Conservation (phyloP, 2,329 filamentous ascomycete species). For the Epichloe coenophiala region DNA sequence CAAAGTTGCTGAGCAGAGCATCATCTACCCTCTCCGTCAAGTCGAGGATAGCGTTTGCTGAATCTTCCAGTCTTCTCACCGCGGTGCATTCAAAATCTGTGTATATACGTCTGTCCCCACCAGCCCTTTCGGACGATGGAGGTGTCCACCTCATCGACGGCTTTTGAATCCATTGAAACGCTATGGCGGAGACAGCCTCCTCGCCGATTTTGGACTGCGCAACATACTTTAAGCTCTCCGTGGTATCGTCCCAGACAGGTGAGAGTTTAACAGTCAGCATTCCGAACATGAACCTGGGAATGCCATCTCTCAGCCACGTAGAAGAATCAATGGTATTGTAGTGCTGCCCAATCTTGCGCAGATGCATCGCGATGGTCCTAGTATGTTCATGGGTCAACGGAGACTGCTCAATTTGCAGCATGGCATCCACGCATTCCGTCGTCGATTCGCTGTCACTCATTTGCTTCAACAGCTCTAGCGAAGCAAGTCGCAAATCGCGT, state of each 20-base stretch:
- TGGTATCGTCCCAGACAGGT: conserved; percentile 77
- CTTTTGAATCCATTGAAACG: conserved; percentile 63
- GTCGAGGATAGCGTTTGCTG: conserved; percentile 37
- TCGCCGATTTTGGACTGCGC: conserved; percentile 59
- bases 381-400: conserved; percentile 64
- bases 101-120: conserved; percentile 25
- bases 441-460: conserved; percentile 26
- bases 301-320: conserved; percentile 54
- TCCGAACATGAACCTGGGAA: conserved; percentile 78
- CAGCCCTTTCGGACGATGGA: conserved; percentile 20
- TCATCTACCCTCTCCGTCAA: conserved; percentile 40
- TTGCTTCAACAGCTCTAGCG: conserved; percentile 56
- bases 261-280: conserved; percentile 75
- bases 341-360: conserved; percentile 58
- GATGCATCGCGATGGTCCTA: conserved; percentile 68
- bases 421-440: conserved; percentile 28
- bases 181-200: conserved; percentile 54
- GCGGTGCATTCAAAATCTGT: conserved; percentile 83
- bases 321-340: conserved; percentile 48
- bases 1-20: conserved; percentile 49
- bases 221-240: conserved; percentile 62
- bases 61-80: conserved; percentile 42
- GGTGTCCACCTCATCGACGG: conserved; percentile 42
- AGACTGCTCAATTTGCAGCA: conserved; percentile 69
- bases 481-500: conserved; percentile 58